Base-by-base conservation (phyloP, 768 basidiomycete species). In the Cyathus striatus region DNA sequence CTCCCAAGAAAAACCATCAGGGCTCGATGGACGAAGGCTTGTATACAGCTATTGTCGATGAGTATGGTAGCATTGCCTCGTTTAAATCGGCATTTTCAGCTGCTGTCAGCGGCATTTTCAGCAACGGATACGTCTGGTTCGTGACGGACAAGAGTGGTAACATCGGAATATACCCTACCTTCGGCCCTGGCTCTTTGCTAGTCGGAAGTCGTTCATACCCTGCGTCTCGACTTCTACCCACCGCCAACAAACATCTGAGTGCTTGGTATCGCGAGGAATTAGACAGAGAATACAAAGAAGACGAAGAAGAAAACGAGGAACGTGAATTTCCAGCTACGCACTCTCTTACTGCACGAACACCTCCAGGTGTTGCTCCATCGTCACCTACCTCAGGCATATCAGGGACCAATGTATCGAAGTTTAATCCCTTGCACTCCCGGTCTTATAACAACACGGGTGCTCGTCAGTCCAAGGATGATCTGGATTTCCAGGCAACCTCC, bases 161-260 rank as follows among this genome's bases (percentile, higher is more conserved):
- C 49, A 70, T 68, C 24, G 91, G 80, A 20, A 73, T 94, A 47
- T 61, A 92, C 38, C 87, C 90, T 13, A 95, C 94, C 0, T 89
- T 91, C 55, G 93, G 90, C 4, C 75, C 90, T 0, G 91, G 90
- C 14, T 95, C 95, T 1, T 70, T 96, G 17, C 81, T 98, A 52
- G 74, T 94, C 48, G 72, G 81, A 18, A 81, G 80, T 23, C 70
- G 80, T 14, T 41, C 49, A 0, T 70, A 73, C 44, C 23, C 41
- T 38, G 27, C 27, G 10, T n/a, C n/a, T n/a, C n/a, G n/a, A n/a
- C n/a, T n/a, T n/a, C n/a, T n/a, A n/a, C n/a, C n/a, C n/a, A n/a
- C n/a, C n/a, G n/a, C n/a, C n/a, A n/a, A n/a, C n/a, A n/a, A n/a
- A n/a, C n/a, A n/a, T n/a, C n/a, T n/a, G n/a, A n/a, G n/a, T n/a